Percentiles rank a stretch among this genome's conserved stretches.
Conservation (phyloP, 2,329 filamentous ascomycete genomes). For the Colletotrichum plurivorum region DNA sequence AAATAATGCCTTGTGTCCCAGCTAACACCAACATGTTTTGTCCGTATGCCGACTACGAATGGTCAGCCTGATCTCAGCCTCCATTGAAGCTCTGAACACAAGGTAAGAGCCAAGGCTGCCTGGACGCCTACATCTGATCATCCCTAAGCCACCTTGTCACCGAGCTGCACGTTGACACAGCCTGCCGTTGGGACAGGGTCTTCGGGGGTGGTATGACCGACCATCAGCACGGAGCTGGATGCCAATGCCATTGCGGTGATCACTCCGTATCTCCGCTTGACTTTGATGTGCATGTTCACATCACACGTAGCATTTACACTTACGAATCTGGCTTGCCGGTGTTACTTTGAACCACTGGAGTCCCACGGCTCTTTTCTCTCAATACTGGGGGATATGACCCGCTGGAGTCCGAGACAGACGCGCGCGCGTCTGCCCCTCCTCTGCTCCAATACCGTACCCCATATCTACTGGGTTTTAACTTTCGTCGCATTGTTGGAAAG, state of each 20-base stretch:
- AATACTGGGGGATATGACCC: neutral
- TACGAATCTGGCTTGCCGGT: neutral
- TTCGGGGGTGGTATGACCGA: neutral
- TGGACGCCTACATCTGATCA: neutral
- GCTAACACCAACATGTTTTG: neutral
- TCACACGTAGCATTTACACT: neutral
- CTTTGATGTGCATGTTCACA: neutral
- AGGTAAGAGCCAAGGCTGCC: neutral
- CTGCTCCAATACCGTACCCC: neutral
- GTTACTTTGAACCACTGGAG: neutral
- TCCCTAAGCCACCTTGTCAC: neutral
- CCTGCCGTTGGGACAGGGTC: neutral
- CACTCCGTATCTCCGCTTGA: neutral
- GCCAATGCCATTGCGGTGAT: neutral
- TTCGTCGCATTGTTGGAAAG: neutral
- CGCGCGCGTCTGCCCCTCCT: neutral
- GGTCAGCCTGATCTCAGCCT: constrained; percentile 1
- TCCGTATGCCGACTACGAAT: neutral
- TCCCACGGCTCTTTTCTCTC: neutral
- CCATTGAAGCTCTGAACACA: neutral
- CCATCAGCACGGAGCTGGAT: neutral
- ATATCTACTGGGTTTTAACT: neutral
- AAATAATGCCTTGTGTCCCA: neutral
- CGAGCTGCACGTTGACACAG: neutral
- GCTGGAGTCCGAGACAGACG: neutral